These are phyloP conservation scores for Trichophaea hybrida DNA, from an alignment of 2,329 filamentous ascomycete species.

Conservation along the genomic window DNA sequence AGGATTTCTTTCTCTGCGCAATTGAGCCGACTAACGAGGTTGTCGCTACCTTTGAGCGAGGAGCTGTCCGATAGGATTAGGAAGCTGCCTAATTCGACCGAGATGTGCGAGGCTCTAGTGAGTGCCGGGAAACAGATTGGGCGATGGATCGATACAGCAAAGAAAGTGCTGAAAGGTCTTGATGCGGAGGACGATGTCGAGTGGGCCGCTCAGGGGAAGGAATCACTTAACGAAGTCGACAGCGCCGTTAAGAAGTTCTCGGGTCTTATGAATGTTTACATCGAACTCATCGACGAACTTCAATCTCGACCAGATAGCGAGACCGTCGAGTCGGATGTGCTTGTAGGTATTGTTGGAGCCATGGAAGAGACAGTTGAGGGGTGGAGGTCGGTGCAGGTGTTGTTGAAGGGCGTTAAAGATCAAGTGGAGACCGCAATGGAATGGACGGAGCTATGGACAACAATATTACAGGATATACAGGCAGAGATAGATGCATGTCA, in stretches of 20 bases:
- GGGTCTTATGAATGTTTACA: constrained; percentile 78
- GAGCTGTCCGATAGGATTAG: constrained; percentile 70
- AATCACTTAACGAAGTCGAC: constrained; percentile 60
- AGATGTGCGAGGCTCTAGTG: constrained; percentile 69
- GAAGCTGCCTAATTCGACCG: constrained; percentile 68
- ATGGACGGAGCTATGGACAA: constrained; percentile 95
- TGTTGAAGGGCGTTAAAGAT: constrained; percentile 63
- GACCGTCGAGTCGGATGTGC: constrained; percentile 53
- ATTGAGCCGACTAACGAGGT: constrained; percentile 77
- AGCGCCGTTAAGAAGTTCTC: constrained; percentile 72
- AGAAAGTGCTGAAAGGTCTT: constrained; percentile 72
- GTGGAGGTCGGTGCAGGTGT: constrained; percentile 68
- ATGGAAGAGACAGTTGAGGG: constrained; percentile 78
- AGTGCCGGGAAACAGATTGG: constrained; percentile 84
- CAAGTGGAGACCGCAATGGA: constrained; percentile 98
- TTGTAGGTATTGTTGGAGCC: constrained; percentile 63
- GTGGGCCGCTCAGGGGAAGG: constrained; percentile 83
- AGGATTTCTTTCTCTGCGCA: constrained; percentile 86
- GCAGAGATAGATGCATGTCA: constrained; percentile 56
- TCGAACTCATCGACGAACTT: constrained; percentile 82
- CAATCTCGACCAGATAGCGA: constrained; percentile 65
- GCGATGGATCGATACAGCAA: constrained; percentile 85
- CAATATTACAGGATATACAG: constrained; percentile 82
- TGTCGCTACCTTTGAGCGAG: constrained; percentile 73
- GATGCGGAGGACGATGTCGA: constrained; percentile 96